Conservation (phyloP, 2,329 filamentous ascomycete genomes). For the Neurospora sp. region DNA sequence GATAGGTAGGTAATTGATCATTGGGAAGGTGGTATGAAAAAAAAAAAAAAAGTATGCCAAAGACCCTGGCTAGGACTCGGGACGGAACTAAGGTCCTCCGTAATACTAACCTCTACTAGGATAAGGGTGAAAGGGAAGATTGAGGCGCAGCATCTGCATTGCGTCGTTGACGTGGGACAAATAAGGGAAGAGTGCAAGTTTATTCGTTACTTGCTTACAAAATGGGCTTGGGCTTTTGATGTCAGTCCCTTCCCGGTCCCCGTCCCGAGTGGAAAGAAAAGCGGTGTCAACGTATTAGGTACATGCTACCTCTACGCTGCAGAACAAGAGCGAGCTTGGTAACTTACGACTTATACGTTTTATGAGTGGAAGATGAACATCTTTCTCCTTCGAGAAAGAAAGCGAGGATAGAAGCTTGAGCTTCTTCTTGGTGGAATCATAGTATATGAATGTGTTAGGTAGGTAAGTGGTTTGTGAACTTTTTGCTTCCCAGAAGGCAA, state of each 20-base stretch:
- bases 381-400: background rate
- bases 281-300: background rate
- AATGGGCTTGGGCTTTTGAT: background rate
- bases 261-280: background rate
- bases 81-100: background rate
- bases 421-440: background rate
- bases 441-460: background rate
- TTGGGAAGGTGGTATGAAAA: background rate
- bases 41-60: background rate
- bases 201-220: background rate
- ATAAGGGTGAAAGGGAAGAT: background rate
- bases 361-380: background rate
- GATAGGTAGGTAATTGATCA: background rate
- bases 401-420: background rate
- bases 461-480: background rate
- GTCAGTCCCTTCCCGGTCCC: background rate
- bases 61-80: background rate
- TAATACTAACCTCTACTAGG: background rate
- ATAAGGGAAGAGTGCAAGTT: background rate
- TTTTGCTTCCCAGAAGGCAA: background rate
- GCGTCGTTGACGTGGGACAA: background rate
- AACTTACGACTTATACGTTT: background rate
- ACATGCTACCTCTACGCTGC: background rate
- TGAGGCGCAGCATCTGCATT: background rate
- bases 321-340: background rate